Percentiles rank a stretch among this genome's conserved stretches.
These are phyloP conservation scores for Sclerotinia borealis DNA, from an alignment of 2,329 filamentous ascomycete genomes.

Conservation along the genomic window DNA sequence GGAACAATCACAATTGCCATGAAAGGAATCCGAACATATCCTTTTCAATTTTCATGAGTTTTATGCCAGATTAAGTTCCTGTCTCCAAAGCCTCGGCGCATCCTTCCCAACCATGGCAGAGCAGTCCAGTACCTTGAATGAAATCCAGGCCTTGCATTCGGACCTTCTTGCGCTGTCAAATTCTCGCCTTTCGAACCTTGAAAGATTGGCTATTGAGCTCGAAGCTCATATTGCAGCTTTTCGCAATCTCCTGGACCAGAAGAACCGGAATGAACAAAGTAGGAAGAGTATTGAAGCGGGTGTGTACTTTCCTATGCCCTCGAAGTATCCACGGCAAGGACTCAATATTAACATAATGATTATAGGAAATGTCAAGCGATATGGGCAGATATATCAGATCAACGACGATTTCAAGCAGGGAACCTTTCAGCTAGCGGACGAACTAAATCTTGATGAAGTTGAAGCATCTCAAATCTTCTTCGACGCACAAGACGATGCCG, in stretches of 20 bases:
- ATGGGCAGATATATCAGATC: slow-evolving; percentile 68
- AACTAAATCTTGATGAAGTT: slow-evolving; percentile 83
- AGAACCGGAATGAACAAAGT: slow-evolving; percentile 67
- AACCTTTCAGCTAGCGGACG: slow-evolving; percentile 75
- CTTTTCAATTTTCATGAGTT: slow-evolving; percentile 3
- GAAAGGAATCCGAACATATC: background rate
- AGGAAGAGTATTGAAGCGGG: slow-evolving; percentile 65
- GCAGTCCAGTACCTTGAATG: slow-evolving; percentile 59
- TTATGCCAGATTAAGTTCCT: background rate
- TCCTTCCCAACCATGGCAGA: slow-evolving; percentile 55
- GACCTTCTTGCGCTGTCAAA: slow-evolving; percentile 75
- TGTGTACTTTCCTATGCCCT: slow-evolving; percentile 30
- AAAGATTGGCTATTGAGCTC: slow-evolving; percentile 61
- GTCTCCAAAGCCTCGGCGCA: slow-evolving; percentile 20
- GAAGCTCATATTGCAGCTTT: slow-evolving; percentile 62
- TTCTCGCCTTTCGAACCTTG: slow-evolving; percentile 60
- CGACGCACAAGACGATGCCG: slow-evolving; percentile 63
- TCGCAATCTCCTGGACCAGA: slow-evolving; percentile 67
- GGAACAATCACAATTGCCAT: background rate
- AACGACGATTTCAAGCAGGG: slow-evolving; percentile 85
- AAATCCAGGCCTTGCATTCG: slow-evolving; percentile 77
- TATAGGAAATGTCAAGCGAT: slow-evolving; percentile 68
- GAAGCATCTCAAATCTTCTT: slow-evolving; percentile 73
- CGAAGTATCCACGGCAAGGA: background rate
- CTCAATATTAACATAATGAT: slow-evolving; percentile 13